A percentile compares a stretch with the other conserved stretches of the same genome.
phyloP scores from a whole-genome alignment of 1,284 basidiomycete species.

The Cutaneotrichosporon arboriforme region DNA sequence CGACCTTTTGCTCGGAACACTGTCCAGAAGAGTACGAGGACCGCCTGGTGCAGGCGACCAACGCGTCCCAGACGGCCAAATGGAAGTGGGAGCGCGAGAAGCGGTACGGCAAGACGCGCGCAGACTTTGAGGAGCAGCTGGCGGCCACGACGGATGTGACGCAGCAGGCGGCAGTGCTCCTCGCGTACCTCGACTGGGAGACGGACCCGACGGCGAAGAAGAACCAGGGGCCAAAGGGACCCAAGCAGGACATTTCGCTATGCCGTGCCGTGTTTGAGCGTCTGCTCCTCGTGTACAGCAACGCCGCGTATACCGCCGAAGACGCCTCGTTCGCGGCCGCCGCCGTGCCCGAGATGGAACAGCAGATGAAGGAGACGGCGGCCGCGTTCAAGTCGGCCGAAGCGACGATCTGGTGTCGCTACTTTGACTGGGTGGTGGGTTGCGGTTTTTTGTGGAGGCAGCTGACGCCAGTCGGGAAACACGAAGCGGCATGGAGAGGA shows the following conservation, averaged over 20 bases:
- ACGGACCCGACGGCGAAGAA: slow-evolving; percentile 52
- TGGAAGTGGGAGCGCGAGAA: slow-evolving; percentile 28
- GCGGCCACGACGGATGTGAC: slow-evolving; percentile 23
- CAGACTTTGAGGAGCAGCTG: slow-evolving; percentile 39
- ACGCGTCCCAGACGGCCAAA: slow-evolving; percentile 57
- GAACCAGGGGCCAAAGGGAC: slow-evolving; percentile 41
- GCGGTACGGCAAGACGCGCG: slow-evolving; percentile 35
- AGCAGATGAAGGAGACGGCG: slow-evolving; percentile 19
- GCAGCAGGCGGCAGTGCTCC: slow-evolving; percentile 22
- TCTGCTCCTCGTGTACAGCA: slow-evolving; percentile 56
- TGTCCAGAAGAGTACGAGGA: slow-evolving; percentile 68
- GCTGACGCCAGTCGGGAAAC: slow-evolving; percentile 7
- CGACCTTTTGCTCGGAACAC: slow-evolving; percentile 74
- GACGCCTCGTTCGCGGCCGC: slow-evolving; percentile 56
- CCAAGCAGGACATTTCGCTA: slow-evolving; percentile 54
- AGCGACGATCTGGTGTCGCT: slow-evolving; percentile 37
- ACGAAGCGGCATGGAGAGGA: slow-evolving; percentile 42
- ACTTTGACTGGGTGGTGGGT: slow-evolving; percentile 35
- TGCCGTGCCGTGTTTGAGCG: slow-evolving; percentile 67
- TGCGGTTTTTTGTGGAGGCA: background rate
- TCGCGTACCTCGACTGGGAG: slow-evolving; percentile 42
- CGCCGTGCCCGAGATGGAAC: slow-evolving; percentile 46
- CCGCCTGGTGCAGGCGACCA: slow-evolving; percentile 68
- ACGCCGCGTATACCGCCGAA: slow-evolving; percentile 52
- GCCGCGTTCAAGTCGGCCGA: slow-evolving; percentile 38